Base-by-base conservation (phyloP, 768 basidiomycete species). In the Suillus brevipes region DNA sequence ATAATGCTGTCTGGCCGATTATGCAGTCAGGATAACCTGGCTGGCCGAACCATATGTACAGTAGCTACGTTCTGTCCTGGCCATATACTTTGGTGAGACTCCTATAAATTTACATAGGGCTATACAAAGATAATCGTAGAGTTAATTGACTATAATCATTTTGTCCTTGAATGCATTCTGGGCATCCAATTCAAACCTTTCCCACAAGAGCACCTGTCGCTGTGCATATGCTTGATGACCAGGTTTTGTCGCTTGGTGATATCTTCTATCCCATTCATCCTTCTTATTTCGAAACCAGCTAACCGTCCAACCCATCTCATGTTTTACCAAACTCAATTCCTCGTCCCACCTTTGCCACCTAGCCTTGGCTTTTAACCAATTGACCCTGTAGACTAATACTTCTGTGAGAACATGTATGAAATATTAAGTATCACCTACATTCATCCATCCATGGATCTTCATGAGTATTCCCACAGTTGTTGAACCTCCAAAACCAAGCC, bases 221-320 rank as follows among this genome's bases (percentile, higher is more conserved):
- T n/a, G 20, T 45, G 43, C 56, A 42, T 64, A 64, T 1, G 63
- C 63, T 6, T 28, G 31, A 18, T 60, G 56, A 4, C 63, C 63
- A 6, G 4, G 6, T 10, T 49, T 37, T 16, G 12, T 16, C 9
- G 4, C 18, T 59, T 37, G 3, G 6, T 9, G 16, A 1, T 1
- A 40, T 36, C 43, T 65, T 40, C 57, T 66, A 2, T 37, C 31
- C 63, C 56, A 43, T 43, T 16, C 37, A 14, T n/a, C 14, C 55
- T 36, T 36, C 55, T 59, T 23, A 8, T 42, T 14, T 25, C 20
- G 20, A 42, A 69, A 71, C 47, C 64, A 72, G 18, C 56, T 6
- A 8, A 64, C 23, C 0, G 69, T 66, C 72, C 72, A 73, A 0
- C 62, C 14, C 69, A 73, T 70, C 57, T 72, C 69, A 66, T 70